phyloP scores from a whole-genome alignment of 208 protist genomes.

The Leishmania braziliensis region DNA sequence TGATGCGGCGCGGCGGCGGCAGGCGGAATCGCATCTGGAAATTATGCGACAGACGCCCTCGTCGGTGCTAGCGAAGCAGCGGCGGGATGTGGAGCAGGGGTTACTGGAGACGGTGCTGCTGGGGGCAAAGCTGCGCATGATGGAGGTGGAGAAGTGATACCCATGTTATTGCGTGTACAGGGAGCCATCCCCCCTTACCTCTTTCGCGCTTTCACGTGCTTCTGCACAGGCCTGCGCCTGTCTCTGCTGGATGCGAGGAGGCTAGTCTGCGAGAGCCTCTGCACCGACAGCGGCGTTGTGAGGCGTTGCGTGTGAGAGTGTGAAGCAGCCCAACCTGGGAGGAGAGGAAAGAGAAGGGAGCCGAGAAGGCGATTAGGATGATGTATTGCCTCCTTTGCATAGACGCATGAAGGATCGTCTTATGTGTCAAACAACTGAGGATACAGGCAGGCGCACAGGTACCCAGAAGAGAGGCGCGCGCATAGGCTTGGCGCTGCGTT shows the following conservation, averaged over 20 bases:
- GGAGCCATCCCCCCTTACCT: background rate
- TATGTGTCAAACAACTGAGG: too few species aligned
- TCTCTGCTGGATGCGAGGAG: background rate
- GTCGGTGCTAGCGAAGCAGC: conserved; percentile 66
- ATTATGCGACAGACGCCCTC: conserved; percentile 16
- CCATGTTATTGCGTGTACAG: background rate
- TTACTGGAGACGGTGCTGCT: conserved; percentile 61
- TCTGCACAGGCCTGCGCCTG: background rate
- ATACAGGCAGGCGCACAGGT: background rate
- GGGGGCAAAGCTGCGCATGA: conserved; percentile 27
- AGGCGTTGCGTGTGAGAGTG: background rate
- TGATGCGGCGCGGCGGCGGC: conserved; percentile 20
- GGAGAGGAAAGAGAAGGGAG: background rate
- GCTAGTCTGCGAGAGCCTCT: background rate
- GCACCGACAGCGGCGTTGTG: background rate
- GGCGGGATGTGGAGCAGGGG: conserved; percentile 61
- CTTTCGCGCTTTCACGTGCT: background rate
- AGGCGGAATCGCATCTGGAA: conserved; percentile 28
- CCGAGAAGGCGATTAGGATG: background rate
- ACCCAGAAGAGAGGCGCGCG: background rate
- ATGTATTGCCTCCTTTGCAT: background rate
- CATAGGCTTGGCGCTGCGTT: background rate
- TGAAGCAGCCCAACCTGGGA: background rate
- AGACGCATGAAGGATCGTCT: background rate
- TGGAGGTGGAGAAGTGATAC: conserved; percentile 25